A percentile compares a stretch with the other conserved stretches of the same genome.
These are phyloP conservation scores for Orbilia blumenaviensis DNA, from an alignment of 2,329 filamentous ascomycete genomes.

Conservation along the genomic window DNA sequence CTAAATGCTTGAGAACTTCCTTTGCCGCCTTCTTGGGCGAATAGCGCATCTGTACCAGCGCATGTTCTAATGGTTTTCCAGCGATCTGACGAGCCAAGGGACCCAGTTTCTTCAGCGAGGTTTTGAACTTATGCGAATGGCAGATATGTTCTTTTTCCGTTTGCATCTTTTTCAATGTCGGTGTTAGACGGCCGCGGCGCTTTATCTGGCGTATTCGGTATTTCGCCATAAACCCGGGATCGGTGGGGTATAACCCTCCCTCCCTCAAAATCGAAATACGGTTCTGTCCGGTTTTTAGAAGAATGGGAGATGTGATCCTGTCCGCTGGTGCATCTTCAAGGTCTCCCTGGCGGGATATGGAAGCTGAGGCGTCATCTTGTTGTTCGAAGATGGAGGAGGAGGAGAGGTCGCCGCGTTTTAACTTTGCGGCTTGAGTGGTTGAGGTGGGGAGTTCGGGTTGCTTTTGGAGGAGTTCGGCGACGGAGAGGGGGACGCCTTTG, in stretches of 20 bases:
- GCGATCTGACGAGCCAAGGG: slow-evolving; percentile 86
- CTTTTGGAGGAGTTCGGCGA: slow-evolving; percentile 61
- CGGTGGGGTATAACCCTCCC: slow-evolving; percentile 68
- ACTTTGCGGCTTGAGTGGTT: not conserved
- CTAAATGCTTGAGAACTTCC: slow-evolving; percentile 80
- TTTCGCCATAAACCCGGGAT: slow-evolving; percentile 75
- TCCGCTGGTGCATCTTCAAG: not conserved
- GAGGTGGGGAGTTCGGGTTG: not conserved
- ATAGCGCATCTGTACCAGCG: slow-evolving; percentile 92
- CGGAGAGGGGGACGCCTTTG: slow-evolving; percentile 54
- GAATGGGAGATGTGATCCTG: slow-evolving; percentile 9
- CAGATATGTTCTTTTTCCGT: slow-evolving; percentile 62
- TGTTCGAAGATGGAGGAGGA: slow-evolving; percentile 65
- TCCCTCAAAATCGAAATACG: slow-evolving; percentile 65
- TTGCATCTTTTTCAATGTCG: slow-evolving; percentile 71
- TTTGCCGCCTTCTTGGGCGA: slow-evolving; percentile 90
- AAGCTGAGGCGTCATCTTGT: not conserved
- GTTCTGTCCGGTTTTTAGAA: slow-evolving; percentile 57
- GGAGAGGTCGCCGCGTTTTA: slow-evolving; percentile 63
- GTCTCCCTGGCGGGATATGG: not conserved
- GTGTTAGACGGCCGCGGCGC: slow-evolving; percentile 72
- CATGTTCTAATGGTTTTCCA: slow-evolving; percentile 93
- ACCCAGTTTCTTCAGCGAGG: slow-evolving; percentile 89
- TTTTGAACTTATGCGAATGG: slow-evolving; percentile 79
- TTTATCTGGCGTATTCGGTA: slow-evolving; percentile 80